Base-by-base conservation (phyloP, 2,329 filamentous ascomycete species). In the Venturia asperata region DNA sequence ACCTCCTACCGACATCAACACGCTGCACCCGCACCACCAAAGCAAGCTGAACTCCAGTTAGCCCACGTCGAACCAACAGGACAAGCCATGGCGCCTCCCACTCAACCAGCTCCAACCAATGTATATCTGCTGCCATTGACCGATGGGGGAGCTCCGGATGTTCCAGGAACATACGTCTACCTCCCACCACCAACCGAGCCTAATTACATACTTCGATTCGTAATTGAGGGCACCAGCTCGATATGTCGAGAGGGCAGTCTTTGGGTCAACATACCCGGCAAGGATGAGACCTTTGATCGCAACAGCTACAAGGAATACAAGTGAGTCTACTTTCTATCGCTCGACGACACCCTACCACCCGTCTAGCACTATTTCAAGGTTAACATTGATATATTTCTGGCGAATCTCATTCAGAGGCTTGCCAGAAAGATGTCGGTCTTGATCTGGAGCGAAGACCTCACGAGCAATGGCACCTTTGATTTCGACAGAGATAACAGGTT, bases 221-320 rank as follows among this genome's bases (percentile, higher is more conserved):
- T 91, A 70, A 93, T 97, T 70, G 90, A 97, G 77, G 92, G 94
- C 68, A 93, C 91, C 66, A 96, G 93, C 74, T 96, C 93, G 68
- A 94, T 99, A 80, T 97, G 92, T 77, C 86, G 92, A 70, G 83
- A 96, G 77, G 94, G 95, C 67, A 97, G 90, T 74, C 82, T 99
- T 68, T 99, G 94, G 93, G 89, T 96, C 72, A 99, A 99, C 76
- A 90, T 97, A 67, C 94, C 94, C 9, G 84, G 88, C 67, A 82
- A 87, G 71, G 92, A 88, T 66, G 80, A 85, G 62, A 79, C 86
- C 55, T 99, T 97, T 74, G 83, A 86, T 69, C 87, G 94, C 70
- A 83, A 89, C 72, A 83, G 83, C 42, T 99, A 96, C 76, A 86
- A 87, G 71, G 89, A 96, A 78, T 95, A 89, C 83, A 93, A 91